Evolutionary conservation across 2,329 filamentous ascomycete genomes (phyloP).

Genomic region (Trichoderma endophyticum): DNA sequence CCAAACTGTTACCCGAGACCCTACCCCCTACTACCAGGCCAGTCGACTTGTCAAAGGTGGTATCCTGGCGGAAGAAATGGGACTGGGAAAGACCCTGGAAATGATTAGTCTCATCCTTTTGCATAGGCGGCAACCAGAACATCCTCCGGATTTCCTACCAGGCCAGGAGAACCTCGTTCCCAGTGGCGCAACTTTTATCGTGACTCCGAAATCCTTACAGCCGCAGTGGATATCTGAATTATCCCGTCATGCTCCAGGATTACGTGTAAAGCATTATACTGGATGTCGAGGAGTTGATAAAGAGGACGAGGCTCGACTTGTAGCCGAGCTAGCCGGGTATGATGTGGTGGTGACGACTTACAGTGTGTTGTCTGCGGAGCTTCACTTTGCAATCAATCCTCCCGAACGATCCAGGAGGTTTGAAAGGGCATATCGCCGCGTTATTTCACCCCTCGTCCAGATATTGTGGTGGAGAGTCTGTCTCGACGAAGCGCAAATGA

Average conservation of each 20-base stretch:
- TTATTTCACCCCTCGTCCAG: constrained; percentile 72
- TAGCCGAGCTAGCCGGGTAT: constrained; percentile 45
- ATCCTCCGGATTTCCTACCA: constrained; percentile 21
- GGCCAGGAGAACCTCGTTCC: constrained; percentile 45
- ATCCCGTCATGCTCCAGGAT: constrained; percentile 52
- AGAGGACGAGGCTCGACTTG: constrained; percentile 38
- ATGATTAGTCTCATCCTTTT: constrained; percentile 67
- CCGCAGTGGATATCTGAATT: constrained; percentile 63
- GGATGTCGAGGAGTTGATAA: constrained; percentile 42
- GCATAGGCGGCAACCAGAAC: constrained; percentile 39
- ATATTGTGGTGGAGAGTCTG: constrained; percentile 86
- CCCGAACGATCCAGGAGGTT: constrained; percentile 67
- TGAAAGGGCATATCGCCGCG: constrained; percentile 61
- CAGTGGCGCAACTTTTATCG: constrained; percentile 58
- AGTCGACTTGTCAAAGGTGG: constrained; percentile 53
- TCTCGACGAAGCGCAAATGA: constrained; percentile 82
- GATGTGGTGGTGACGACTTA: constrained; percentile 66
- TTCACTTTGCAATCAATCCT: constrained; percentile 70
- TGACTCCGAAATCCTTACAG: constrained; percentile 54
- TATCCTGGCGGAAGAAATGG: constrained; percentile 79
- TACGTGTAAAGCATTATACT: constrained; percentile 56
- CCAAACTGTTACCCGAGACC: constrained; percentile 54
- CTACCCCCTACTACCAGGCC: constrained; percentile 40
- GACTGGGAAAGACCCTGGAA: constrained; percentile 76
- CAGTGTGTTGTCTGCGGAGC: constrained; percentile 70